Conservation (phyloP, 2,329 filamentous ascomycete species). For the Hypomyces perniciosus region DNA sequence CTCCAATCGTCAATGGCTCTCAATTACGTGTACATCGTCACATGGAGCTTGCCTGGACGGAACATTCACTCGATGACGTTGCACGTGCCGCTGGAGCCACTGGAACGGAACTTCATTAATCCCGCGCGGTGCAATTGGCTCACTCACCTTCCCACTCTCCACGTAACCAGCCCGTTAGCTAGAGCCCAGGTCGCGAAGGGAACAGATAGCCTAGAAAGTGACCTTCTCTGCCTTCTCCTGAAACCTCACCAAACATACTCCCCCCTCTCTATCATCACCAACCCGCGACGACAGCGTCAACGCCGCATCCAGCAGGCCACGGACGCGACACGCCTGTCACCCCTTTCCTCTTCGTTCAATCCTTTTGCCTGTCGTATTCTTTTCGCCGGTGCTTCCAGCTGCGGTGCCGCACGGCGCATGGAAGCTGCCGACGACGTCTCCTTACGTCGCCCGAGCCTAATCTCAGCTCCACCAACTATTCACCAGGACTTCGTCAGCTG, state of each 20-base stretch:
- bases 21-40: not conserved
- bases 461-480: constrained; percentile 9
- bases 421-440: constrained; percentile 29
- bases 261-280: constrained; percentile 10
- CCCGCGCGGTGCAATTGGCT: constrained; percentile 16
- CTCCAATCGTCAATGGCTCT: not conserved
- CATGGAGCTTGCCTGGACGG: not conserved
- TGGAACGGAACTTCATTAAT: constrained; percentile 18
- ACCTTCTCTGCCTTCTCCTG: constrained; percentile 17
- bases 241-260: constrained; percentile 15
- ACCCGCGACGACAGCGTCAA: constrained; percentile 20
- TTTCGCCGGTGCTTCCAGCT: constrained; percentile 15
- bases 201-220: constrained; percentile 30
- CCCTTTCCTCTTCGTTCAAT: constrained; percentile 9
- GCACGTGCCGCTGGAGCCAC: constrained; percentile 8
- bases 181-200: constrained; percentile 15
- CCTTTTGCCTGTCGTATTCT: constrained; percentile 15
- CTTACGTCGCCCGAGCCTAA: constrained; percentile 19
- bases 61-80: constrained; percentile 4
- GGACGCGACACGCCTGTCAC: constrained; percentile 17
- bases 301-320: constrained; percentile 22
- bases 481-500: constrained; percentile 17
- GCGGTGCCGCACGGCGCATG: constrained; percentile 31
- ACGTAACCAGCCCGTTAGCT: constrained; percentile 10
- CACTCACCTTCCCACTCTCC: constrained; percentile 6